phyloP scores from a whole-genome alignment of 164 flowering plant species.

The Berberis vulgaris region DNA sequence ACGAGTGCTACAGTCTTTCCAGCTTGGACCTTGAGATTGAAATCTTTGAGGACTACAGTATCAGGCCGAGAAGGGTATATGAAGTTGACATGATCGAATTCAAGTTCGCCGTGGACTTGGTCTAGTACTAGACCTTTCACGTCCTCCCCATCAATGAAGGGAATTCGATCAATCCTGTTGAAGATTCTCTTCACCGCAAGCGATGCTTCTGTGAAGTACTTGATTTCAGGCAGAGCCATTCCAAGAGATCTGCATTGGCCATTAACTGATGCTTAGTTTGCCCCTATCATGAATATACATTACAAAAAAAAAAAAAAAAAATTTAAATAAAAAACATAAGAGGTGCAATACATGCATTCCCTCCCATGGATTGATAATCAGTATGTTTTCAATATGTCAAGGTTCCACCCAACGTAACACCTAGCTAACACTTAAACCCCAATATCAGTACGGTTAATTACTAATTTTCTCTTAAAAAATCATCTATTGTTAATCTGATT shows the following conservation, averaged over 20 bases:
- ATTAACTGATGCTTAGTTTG: too few relatives aligned
- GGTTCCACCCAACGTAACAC: too few relatives aligned
- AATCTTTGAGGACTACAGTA: slow-evolving; percentile 54
- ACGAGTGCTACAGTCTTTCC: slow-evolving; percentile 83
- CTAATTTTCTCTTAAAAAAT: too few relatives aligned
- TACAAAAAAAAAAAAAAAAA: too few relatives aligned
- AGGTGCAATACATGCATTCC: too few relatives aligned
- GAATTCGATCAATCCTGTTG: slow-evolving; percentile 52
- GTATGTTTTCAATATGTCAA: too few relatives aligned
- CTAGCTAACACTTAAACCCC: too few relatives aligned
- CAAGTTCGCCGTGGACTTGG: slow-evolving; percentile 42
- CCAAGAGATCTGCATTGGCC: slow-evolving; percentile 63
- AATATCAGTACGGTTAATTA: too few relatives aligned
- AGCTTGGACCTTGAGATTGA: slow-evolving; percentile 57
- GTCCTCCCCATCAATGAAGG: slow-evolving; percentile 60
- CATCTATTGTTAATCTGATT: too few relatives aligned
- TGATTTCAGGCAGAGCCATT: slow-evolving; percentile 71
- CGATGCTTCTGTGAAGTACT: slow-evolving; percentile 80
- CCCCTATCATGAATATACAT: too few relatives aligned
- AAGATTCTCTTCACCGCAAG: slow-evolving; percentile 69
- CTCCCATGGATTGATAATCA: too few relatives aligned
- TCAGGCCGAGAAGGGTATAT: slow-evolving; percentile 80
- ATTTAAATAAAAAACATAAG: too few relatives aligned
- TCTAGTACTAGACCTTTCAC: slow-evolving; percentile 40
- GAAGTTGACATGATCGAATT: slow-evolving; percentile 53